phyloP scores from a whole-genome alignment of 805 yeast species.

The Millerago galiae region DNA sequence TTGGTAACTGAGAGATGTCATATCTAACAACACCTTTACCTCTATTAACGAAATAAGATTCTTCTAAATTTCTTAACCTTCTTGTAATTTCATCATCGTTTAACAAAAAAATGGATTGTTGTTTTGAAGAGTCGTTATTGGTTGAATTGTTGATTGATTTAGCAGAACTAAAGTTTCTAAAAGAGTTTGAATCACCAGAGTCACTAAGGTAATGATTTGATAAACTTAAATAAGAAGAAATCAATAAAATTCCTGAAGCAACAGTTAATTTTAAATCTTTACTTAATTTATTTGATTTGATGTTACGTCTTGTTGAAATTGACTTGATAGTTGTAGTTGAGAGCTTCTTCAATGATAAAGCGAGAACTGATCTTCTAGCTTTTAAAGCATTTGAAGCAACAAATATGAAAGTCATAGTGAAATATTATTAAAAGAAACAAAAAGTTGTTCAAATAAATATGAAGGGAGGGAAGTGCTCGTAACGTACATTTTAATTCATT shows the following conservation, averaged over 20 bases:
- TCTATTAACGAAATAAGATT: constrained; percentile 71
- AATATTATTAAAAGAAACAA: too few species aligned
- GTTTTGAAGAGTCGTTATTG: constrained; percentile 23
- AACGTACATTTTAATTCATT: too few species aligned
- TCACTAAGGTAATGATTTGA: constrained; percentile 21
- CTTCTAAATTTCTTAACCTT: constrained; percentile 66
- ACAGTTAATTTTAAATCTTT: constrained; percentile 20
- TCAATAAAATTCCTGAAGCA: constrained; percentile 24
- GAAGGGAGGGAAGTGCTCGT: too few species aligned
- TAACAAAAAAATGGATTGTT: constrained; percentile 50
- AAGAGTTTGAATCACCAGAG: constrained; percentile 18
- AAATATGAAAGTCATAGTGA: constrained; percentile 3
- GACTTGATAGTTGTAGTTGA: background rate
- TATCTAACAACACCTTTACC: constrained; percentile 85
- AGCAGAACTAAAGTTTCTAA: constrained; percentile 18
- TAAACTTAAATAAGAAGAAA: constrained; percentile 23
- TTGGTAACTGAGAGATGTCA: constrained; percentile 84
- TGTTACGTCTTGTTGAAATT: background rate
- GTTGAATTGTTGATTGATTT: constrained; percentile 13
- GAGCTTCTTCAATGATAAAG: background rate
- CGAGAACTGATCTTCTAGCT: constrained; percentile 1
- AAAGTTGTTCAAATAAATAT: too few species aligned
- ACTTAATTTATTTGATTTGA: constrained; percentile 1
- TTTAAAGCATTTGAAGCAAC: constrained; percentile 6
- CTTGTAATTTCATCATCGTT: constrained; percentile 67